Evolutionary conservation across 495 filamentous ascomycete genomes (phyloP).

Genomic region (Neurospora pannonica): DNA sequence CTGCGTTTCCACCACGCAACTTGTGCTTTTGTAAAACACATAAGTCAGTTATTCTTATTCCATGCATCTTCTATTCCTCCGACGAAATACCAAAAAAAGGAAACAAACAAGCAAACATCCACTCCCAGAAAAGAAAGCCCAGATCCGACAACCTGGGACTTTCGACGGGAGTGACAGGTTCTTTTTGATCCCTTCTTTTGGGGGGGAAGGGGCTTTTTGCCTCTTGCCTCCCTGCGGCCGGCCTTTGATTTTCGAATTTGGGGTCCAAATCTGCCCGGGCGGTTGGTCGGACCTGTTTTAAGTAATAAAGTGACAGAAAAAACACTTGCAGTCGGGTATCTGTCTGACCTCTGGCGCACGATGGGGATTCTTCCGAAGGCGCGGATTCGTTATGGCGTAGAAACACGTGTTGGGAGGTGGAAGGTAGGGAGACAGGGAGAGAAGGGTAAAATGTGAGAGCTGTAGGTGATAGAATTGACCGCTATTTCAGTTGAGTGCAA

Average conservation of each 20-base stretch:
- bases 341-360: not conserved
- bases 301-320: not conserved
- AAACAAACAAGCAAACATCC: not conserved
- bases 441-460: not conserved
- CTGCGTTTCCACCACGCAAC: not conserved
- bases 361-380: not conserved
- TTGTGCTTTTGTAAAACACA: not conserved
- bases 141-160: not conserved
- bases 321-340: not conserved
- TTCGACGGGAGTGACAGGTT: too few relatives aligned
- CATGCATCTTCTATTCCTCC: not conserved
- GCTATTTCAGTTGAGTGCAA: not conserved
- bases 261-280: not conserved
- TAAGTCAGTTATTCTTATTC: not conserved
- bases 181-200: not conserved
- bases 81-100: not conserved
- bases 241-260: not conserved
- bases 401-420: not conserved
- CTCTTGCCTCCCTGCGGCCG: not conserved
- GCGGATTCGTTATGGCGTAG: not conserved
- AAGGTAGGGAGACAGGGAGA: not conserved
- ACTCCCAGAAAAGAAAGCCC: not conserved
- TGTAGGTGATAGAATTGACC: not conserved
- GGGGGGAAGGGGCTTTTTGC: too few relatives aligned
- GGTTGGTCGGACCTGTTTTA: not conserved